Evolutionary conservation across 495 filamentous ascomycete genomes (phyloP).

Genomic region (Penicillium lagena): DNA sequence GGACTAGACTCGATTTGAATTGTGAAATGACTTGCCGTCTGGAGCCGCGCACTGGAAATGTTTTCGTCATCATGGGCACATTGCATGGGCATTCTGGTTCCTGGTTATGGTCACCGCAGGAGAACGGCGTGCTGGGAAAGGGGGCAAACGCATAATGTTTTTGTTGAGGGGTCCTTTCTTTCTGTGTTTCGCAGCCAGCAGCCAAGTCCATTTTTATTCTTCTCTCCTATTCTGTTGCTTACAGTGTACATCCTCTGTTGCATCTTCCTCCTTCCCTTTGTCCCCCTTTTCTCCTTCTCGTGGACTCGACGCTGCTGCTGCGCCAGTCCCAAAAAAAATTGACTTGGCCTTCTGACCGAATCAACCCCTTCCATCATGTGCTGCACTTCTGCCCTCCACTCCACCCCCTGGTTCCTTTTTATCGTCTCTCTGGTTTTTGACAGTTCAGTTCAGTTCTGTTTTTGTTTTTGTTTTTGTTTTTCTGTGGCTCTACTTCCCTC

Average conservation of each 20-base stretch:
- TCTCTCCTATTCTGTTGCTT: too few relatives aligned
- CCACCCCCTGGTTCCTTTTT: too few relatives aligned
- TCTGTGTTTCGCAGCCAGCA: conserved; percentile 7
- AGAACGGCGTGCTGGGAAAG: conserved; percentile 21
- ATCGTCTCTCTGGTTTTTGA: too few relatives aligned
- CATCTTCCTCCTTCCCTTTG: too few relatives aligned
- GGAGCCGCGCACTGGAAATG: conserved; percentile 21
- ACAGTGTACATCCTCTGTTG: too few relatives aligned
- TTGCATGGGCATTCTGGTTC: conserved; percentile 9
- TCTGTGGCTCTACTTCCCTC: conserved; percentile 8
- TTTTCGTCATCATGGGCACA: conserved; percentile 25
- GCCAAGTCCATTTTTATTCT: conserved; percentile 12
- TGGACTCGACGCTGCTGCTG: too few relatives aligned
- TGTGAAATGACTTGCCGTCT: conserved; percentile 18
- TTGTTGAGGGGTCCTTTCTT: conserved; percentile 11
- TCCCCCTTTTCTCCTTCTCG: too few relatives aligned
- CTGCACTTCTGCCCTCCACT: too few relatives aligned
- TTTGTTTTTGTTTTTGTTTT: conserved; percentile 1
- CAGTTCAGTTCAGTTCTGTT: neutral
- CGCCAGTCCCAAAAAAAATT: too few relatives aligned
- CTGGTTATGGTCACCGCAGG: conserved; percentile 19
- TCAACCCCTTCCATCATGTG: too few relatives aligned
- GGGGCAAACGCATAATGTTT: neutral
- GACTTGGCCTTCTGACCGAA: too few relatives aligned
- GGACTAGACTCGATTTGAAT: conserved; percentile 28